A percentile compares a stretch with the other conserved stretches of the same genome.
Conservation (phyloP, 495 filamentous ascomycete genomes). For the Xanthoparmelia taractica region DNA sequence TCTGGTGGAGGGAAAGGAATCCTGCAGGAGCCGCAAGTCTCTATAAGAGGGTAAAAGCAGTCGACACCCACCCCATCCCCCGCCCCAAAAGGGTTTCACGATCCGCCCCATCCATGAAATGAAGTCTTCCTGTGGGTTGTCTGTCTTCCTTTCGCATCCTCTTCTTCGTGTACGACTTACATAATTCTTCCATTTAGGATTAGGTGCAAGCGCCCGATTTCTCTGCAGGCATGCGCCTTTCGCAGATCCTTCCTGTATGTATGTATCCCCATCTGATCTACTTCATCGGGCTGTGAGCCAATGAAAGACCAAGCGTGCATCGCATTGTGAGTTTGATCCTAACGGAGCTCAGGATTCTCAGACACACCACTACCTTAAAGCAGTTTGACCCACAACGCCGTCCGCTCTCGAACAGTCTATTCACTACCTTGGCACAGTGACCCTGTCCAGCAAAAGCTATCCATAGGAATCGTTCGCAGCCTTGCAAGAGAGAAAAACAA, state of each 20-base stretch:
- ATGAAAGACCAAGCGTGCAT: background rate
- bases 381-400: background rate
- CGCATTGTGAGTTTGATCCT: background rate
- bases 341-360: background rate
- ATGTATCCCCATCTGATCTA: background rate
- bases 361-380: background rate
- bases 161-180: background rate
- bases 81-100: conserved; percentile 1
- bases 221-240: background rate
- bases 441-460: background rate
- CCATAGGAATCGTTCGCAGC: background rate
- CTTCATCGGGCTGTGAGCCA: background rate
- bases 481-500: background rate
- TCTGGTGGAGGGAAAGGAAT: conserved; percentile 1
- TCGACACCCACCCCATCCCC: background rate
- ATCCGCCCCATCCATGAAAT: background rate
- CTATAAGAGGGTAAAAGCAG: conserved; percentile 3
- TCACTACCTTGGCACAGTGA: background rate
- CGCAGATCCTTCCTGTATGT: background rate
- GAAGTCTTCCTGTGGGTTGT: background rate
- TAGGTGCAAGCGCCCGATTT: background rate
- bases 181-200: background rate
- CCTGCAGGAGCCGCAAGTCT: conserved; percentile 6
- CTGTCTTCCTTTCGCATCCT: background rate
- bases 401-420: background rate